A percentile compares a stretch with the other conserved stretches of the same genome.
Conservation (phyloP, 257 asterid species). For the Fraxinus americana region DNA sequence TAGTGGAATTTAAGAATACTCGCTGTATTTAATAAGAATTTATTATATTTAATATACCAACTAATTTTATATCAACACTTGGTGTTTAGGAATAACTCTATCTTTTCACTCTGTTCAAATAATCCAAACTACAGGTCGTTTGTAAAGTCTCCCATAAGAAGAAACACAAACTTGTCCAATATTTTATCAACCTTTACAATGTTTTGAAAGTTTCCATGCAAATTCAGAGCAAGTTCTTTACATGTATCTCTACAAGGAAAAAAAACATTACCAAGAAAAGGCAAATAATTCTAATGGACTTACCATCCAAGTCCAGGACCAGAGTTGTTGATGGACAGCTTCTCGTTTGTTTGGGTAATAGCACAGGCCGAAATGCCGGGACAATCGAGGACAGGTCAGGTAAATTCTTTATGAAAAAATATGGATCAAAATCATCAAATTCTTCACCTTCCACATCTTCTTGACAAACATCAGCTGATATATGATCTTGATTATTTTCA, state of each 20-base stretch:
- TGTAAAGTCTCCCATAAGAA: neutral
- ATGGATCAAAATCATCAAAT: conserved; percentile 90
- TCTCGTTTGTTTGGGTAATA: conserved; percentile 90
- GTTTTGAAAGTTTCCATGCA: neutral
- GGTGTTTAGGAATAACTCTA: too few species aligned
- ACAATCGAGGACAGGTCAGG: conserved; percentile 85
- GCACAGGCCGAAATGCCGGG: conserved; percentile 74
- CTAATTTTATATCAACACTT: neutral
- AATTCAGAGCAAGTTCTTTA: neutral
- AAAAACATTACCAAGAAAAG: neutral
- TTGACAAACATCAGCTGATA: conserved; percentile 56
- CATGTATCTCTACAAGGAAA: neutral
- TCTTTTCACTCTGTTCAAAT: neutral
- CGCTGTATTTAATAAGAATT: neutral
- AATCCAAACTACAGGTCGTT: neutral
- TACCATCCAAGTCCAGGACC: conserved; percentile 96
- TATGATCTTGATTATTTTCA: conserved; percentile 68
- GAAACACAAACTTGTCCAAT: neutral
- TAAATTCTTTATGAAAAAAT: conserved; percentile 81
- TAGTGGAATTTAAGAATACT: neutral
- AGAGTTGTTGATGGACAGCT: conserved; percentile 95
- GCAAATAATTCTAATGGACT: conserved; percentile 21
- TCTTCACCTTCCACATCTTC: conserved; percentile 82
- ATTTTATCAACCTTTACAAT: neutral
- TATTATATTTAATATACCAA: too few species aligned